Evolutionary conservation across 2,329 filamentous ascomycete species (phyloP).

Genomic region (Diaporthe destruens): DNA sequence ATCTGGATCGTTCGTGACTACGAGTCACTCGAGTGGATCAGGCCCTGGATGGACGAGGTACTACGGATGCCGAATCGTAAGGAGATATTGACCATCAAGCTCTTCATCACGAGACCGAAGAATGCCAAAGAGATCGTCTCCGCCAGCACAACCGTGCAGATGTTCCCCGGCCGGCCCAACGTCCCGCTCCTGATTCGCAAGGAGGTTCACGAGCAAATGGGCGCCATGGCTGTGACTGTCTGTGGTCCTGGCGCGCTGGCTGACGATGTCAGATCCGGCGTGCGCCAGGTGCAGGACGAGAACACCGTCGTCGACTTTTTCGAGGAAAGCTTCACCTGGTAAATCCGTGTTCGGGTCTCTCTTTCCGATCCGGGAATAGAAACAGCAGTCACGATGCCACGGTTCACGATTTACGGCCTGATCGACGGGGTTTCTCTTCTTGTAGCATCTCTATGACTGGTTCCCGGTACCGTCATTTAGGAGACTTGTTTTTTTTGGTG

Average conservation of each 20-base stretch:
- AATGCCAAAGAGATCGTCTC: conserved; percentile 85
- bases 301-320: conserved; percentile 77
- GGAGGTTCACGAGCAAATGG: conserved; percentile 85
- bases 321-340: conserved; percentile 82
- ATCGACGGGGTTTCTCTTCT: conserved; percentile 25
- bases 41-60: conserved; percentile 83
- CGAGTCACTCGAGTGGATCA: conserved; percentile 92
- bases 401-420: conserved; percentile 39
- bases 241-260: conserved; percentile 81
- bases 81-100: conserved; percentile 85
- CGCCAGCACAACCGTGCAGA: conserved; percentile 84
- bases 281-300: conserved; percentile 72
- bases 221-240: conserved; percentile 88
- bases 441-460: not conserved
- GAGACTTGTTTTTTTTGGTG: conserved; percentile 37
- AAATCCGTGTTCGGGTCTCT: conserved; percentile 41
- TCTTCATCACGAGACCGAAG: conserved; percentile 91
- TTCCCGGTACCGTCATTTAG: conserved; percentile 31
- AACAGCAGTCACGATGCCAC: conserved; percentile 37
- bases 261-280: conserved; percentile 80
- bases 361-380: conserved; percentile 1
- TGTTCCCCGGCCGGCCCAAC: conserved; percentile 91
- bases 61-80: conserved; percentile 83
- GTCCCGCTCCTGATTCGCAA: conserved; percentile 82
- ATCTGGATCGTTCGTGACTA: conserved; percentile 94